Evolutionary conservation across 2,329 filamentous ascomycete genomes (phyloP).

Genomic region (Leptoxyphium fumago): DNA sequence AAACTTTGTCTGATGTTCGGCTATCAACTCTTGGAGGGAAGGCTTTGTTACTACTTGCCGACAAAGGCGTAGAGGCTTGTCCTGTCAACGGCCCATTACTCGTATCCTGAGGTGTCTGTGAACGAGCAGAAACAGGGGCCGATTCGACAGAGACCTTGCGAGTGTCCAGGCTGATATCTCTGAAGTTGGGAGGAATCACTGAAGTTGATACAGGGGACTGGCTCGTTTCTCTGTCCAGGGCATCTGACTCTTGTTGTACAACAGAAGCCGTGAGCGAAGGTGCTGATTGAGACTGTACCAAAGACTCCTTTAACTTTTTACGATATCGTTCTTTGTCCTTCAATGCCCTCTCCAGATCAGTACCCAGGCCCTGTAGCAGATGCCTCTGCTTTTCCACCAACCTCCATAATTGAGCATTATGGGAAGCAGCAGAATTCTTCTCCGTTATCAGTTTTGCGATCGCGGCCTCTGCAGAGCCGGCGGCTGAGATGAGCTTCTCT

Average conservation of each 20-base stretch:
- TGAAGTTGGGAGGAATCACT: slow-evolving; percentile 3
- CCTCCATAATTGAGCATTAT: slow-evolving; percentile 88
- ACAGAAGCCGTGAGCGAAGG: slow-evolving; percentile 11
- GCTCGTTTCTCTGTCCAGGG: slow-evolving; percentile 12
- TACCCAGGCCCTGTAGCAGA: slow-evolving; percentile 87
- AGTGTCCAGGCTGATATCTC: slow-evolving; percentile 14
- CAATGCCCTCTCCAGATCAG: slow-evolving; percentile 76
- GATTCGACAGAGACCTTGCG: slow-evolving; percentile 16
- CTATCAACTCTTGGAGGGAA: not conserved
- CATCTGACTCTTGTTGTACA: slow-evolving; percentile 4
- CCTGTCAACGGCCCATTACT: slow-evolving; percentile 2
- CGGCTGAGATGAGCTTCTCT: slow-evolving; percentile 61
- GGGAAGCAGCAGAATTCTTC: slow-evolving; percentile 73
- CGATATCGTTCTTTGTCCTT: slow-evolving; percentile 93
- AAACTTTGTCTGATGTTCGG: not conserved
- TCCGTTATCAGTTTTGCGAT: slow-evolving; percentile 82
- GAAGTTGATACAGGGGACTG: slow-evolving; percentile 12
- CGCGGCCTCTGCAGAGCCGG: slow-evolving; percentile 77
- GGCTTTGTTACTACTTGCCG: slow-evolving; percentile 6
- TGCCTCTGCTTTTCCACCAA: slow-evolving; percentile 90
- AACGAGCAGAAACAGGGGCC: slow-evolving; percentile 11
- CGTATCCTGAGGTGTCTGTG: slow-evolving; percentile 18
- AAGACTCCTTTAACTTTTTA: slow-evolving; percentile 70
- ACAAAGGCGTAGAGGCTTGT: slow-evolving; percentile 10
- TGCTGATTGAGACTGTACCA: slow-evolving; percentile 29